phyloP scores from a whole-genome alignment of 73 alveolate genomes.

The Symbiodinium pilosum region DNA sequence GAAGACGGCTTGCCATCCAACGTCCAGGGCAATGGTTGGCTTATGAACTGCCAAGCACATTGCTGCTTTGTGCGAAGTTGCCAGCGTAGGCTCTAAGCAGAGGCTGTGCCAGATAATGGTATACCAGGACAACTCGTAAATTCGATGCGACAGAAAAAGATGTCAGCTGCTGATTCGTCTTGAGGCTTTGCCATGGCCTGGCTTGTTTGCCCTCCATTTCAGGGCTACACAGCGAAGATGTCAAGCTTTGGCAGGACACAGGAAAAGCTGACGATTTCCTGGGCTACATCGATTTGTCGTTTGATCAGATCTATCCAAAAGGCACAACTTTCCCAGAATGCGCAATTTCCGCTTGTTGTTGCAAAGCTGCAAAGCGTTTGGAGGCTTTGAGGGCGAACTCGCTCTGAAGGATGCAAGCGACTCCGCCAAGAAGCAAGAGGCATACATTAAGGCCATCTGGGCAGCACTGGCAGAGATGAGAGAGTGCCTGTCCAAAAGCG shows the following conservation, averaged over 20 bases:
- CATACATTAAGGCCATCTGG: constrained; percentile 39
- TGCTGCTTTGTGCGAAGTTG: neutral
- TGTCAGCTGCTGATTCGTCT: neutral
- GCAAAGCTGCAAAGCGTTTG: neutral
- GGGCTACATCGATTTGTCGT: constrained; percentile 35
- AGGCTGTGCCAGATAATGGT: neutral
- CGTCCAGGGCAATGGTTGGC: constrained; percentile 9
- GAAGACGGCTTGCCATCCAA: neutral
- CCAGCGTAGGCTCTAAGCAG: neutral
- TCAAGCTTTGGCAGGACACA: constrained; percentile 1
- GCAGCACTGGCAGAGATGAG: too few relatives aligned
- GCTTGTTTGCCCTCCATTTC: neutral
- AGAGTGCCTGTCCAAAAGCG: too few relatives aligned
- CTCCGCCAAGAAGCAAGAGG: constrained; percentile 50
- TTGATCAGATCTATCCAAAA: neutral
- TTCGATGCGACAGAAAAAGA: neutral
- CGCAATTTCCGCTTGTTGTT: neutral
- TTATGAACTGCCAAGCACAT: neutral
- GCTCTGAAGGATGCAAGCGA: constrained; percentile 49
- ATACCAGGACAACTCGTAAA: too few relatives aligned
- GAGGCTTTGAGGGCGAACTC: constrained; percentile 63
- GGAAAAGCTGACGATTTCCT: constrained; percentile 78
- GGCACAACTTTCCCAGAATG: neutral
- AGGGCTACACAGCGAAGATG: neutral
- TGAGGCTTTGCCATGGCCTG: neutral